Evolutionary conservation across 148 eudicot species (phyloP).

Genomic region (Chenopodium berlandieri): DNA sequence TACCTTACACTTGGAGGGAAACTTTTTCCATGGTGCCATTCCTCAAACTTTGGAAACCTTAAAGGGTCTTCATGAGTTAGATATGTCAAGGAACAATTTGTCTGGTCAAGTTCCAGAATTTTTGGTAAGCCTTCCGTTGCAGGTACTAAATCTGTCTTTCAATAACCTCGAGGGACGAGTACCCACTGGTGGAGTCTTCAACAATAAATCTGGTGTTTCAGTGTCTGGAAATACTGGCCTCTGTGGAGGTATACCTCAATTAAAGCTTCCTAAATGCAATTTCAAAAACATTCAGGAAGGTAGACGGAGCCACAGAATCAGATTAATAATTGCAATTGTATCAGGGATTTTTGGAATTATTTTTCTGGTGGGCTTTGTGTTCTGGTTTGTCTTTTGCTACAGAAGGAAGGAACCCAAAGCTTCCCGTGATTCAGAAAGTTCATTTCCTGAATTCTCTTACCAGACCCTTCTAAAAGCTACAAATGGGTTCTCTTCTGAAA

Average conservation of each 20-base stretch:
- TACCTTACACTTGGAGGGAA: constrained; percentile 25
- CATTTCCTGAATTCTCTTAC: constrained; percentile 17
- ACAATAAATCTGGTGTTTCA: constrained; percentile 30
- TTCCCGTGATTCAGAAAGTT: background rate
- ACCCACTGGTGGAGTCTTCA: constrained; percentile 35
- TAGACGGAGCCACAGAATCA: constrained; percentile 7
- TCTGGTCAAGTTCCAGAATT: constrained; percentile 40
- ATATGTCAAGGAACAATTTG: constrained; percentile 41
- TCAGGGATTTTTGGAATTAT: constrained; percentile 13
- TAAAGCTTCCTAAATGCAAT: constrained; percentile 33
- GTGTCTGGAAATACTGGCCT: constrained; percentile 37
- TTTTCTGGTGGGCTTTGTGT: background rate
- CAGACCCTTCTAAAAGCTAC: constrained; percentile 30
- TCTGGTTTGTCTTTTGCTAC: background rate
- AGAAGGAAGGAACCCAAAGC: background rate
- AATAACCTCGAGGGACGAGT: constrained; percentile 44
- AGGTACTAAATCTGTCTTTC: constrained; percentile 29
- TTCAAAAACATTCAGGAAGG: background rate
- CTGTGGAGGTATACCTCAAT: constrained; percentile 37
- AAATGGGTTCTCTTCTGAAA: constrained; percentile 25
- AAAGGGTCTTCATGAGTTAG: constrained; percentile 30
- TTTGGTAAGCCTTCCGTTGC: constrained; percentile 16
- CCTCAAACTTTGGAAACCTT: constrained; percentile 26
- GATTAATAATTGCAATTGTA: constrained; percentile 14
- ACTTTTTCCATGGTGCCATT: constrained; percentile 37